phyloP scores from a whole-genome alignment of 179 eudicot species.

The Silene noctiflora region DNA sequence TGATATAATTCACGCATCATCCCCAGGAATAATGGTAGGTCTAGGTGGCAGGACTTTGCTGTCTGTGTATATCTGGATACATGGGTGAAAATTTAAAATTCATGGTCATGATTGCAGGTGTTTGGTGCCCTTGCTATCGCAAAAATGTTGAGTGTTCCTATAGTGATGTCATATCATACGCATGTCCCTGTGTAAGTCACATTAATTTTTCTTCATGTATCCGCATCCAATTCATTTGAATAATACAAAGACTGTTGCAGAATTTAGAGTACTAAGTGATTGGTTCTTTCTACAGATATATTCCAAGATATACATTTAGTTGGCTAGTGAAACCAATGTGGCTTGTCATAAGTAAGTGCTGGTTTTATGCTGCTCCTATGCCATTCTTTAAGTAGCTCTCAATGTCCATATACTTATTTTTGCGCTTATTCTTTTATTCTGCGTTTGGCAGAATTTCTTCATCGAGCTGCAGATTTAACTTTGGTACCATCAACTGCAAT shows the following conservation, averaged over 20 bases:
- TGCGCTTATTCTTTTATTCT: background rate
- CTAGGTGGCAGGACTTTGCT: background rate
- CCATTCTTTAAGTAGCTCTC: background rate
- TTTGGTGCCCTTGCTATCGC: slow-evolving; percentile 92
- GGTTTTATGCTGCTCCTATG: background rate
- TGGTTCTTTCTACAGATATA: slow-evolving; percentile 51
- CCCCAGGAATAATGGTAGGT: slow-evolving; percentile 89
- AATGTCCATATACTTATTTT: background rate
- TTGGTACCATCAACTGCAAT: slow-evolving; percentile 94
- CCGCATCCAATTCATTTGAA: background rate
- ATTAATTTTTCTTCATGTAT: background rate
- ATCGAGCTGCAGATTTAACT: slow-evolving; percentile 88
- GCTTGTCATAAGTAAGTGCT: slow-evolving; percentile 57
- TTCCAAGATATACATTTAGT: slow-evolving; percentile 92
- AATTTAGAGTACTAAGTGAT: background rate
- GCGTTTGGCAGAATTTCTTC: slow-evolving; percentile 73
- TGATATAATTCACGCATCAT: slow-evolving; percentile 88
- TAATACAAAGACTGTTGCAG: background rate
- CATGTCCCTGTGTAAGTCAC: slow-evolving; percentile 92
- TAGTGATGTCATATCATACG: slow-evolving; percentile 98
- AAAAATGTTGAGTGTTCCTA: slow-evolving; percentile 72
- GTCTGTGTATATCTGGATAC: background rate
- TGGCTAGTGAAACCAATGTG: slow-evolving; percentile 99
- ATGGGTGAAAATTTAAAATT: slow-evolving; percentile 7
- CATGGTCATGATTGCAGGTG: slow-evolving; percentile 44